A percentile compares a stretch with the other conserved stretches of the same genome.
Conservation (phyloP, 164 flowering plant genomes). For the Taxillus chinensis region DNA sequence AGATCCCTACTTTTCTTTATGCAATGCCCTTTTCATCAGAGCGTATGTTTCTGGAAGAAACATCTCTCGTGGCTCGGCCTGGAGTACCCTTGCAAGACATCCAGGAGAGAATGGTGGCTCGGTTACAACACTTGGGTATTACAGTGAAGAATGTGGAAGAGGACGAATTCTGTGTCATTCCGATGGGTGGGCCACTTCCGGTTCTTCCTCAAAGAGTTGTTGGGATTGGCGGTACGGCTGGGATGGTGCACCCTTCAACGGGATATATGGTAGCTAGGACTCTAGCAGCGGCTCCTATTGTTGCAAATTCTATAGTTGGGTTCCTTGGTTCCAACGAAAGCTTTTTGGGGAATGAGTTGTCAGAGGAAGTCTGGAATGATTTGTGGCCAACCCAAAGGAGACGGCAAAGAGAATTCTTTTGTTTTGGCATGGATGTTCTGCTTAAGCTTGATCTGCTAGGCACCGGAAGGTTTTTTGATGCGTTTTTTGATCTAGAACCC, state of each 20-base stretch:
- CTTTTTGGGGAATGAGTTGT: conserved; percentile 39
- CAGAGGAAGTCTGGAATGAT: conserved; percentile 74
- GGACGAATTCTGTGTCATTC: conserved; percentile 82
- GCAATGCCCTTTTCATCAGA: conserved; percentile 92
- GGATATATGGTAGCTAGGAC: conserved; percentile 97
- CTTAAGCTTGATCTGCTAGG: conserved; percentile 77
- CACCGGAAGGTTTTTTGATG: conserved; percentile 80
- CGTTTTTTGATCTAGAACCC: conserved; percentile 84
- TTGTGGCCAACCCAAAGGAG: conserved; percentile 85
- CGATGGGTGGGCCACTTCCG: conserved; percentile 96
- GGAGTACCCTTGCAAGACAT: conserved; percentile 68
- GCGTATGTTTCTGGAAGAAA: conserved; percentile 83
- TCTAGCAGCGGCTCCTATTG: conserved; percentile 80
- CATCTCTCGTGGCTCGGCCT: conserved; percentile 89
- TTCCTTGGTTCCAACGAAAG: conserved; percentile 41
- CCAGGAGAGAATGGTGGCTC: conserved; percentile 82
- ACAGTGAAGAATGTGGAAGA: conserved; percentile 78
- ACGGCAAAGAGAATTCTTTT: conserved; percentile 85
- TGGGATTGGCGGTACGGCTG: conserved; percentile 94
- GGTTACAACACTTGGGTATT: conserved; percentile 77
- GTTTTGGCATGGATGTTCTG: conserved; percentile 91
- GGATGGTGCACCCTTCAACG: conserved; percentile 96
- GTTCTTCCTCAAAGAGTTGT: conserved; percentile 83
- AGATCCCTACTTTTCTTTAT: conserved; percentile 79
- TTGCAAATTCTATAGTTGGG: conserved; percentile 60